Evolutionary conservation across 768 basidiomycete species (phyloP), one percentile per base, ranked within the genome.

Genomic region (Russula foetens): DNA sequence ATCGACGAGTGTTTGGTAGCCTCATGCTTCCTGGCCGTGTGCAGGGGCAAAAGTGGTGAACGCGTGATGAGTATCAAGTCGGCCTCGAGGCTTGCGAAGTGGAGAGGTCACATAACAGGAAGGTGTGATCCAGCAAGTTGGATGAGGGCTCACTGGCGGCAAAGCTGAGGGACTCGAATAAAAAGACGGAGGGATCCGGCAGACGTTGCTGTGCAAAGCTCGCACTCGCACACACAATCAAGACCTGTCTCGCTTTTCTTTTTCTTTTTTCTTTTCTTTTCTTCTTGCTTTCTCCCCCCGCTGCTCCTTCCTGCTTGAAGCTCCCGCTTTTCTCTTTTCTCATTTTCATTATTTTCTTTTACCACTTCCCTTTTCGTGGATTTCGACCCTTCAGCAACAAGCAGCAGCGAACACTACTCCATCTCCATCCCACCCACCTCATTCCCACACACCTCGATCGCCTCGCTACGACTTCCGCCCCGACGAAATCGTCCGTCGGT

Each of bases 171-270:
- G 17, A 17, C 19, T 44, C 53, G 49, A 61, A 56, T 56, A 51
- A 52, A 59, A 52, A 46, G 49, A 31, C 49, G 55, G 60, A 39
- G 55, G 60, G 49, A 52, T 46, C 60, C 60, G 60, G 55, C 26
- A 4, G n/a, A 15, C 26, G 35, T 41, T 35, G 55, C 60, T 51
- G 60, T 61, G 60, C 44, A 23, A 38, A 12, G 4, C 9, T 33
- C 31, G 31, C 9, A 5, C 9, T 33, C n/a, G 23, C 43, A 28
- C 49, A 51, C 48, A 24, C 28, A 7, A 1, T n/a, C 31, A 33
- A 33, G n/a, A n/a, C n/a, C n/a, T n/a, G n/a, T n/a, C n/a, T n/a
- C 31, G 31, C 38, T 38, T 12, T 8, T 38, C 38, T 38, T 38
- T 15, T 38, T 38, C 12, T 38, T 38, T 33, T 33, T 33, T 31